Evolutionary conservation across 805 yeast species (phyloP), one percentile per base, ranked within the genome.

Genomic region (Saccharomycopsis olivae): DNA sequence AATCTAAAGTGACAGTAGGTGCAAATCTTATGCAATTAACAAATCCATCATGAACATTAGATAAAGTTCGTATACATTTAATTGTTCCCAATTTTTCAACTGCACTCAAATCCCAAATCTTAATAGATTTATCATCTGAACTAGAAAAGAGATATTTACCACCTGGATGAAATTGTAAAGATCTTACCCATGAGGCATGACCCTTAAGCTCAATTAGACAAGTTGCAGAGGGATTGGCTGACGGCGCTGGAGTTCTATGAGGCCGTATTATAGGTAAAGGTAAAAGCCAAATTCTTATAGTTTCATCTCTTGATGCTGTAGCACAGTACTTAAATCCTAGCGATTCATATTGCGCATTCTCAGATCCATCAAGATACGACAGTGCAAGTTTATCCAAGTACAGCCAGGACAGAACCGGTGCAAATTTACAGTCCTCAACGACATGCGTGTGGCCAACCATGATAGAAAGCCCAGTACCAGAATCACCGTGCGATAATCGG

Each of bases 111-210:
- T 87, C 89, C 96, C 96, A 88, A 15, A 84, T 59, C 42, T 75
- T 70, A 25, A 88, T 69, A 1, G 76, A 63, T 47, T 76, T 76
- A 56, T 88, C 96, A 56, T 88, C 97, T 14, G 88, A 68, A 14
- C 81, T 78, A 33, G 86, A 75, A 34, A 79, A 64, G 14, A 86
- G 54, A 49, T 71, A 75, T 29, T 75, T 65, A 0, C 92, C 94
- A 49, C 73, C 75, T 1, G 95, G 94, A 57, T 86, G 95, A 35
- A 81, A 59, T 8, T 63, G 62, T 4, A 87, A 51, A 5, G 75
- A 71, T 46, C 80, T 72, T 1, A 89, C 81, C 97, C 97, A 88
- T 8, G 92, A 82, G 36, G 75, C 73, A 57, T 88, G 96, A 2
- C 92, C 96, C 5, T 60, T 51, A 9, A 85, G 59, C 15, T 75